Evolutionary conservation across 2,329 filamentous ascomycete species (phyloP), one percentile per base, ranked within the genome.

Genomic region (Pyrenophora graminea): DNA sequence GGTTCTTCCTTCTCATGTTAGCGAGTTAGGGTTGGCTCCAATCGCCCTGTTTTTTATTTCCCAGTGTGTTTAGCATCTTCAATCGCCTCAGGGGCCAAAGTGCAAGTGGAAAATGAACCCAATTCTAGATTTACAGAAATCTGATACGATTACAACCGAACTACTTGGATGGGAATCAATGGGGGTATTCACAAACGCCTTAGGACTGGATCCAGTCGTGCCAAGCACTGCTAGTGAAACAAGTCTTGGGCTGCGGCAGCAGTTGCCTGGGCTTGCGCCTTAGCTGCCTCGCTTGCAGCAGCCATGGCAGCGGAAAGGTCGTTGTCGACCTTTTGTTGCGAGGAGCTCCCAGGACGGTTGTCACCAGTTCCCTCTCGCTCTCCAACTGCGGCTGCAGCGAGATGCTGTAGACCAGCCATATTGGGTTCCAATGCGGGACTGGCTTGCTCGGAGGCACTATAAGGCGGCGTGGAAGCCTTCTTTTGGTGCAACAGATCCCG

Each of bases 351-450:
- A 18, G 50, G 50, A 12, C 50, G 50, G 3, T 48, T 46, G 8
- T 53, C 50, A 6, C 39, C 50, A 6, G 45, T 44, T 32, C 67
- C 62, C 44, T 69, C 70, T 13, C 71, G 68, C 49, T 72, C 71
- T 13, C 70, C 70, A 0, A 74, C 71, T 4, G 72, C 72, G 8
- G 72, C 71, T 3, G 70, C 72, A 17, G 72, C 71, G 3, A 74
- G 69, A 45, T 74, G 71, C 42, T 74, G 69, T 0, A 74, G 62
- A 12, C 70, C 69, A 15, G 64, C 69, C 67, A 74, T 72, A 45
- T 73, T 73, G 9, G 69, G 69, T 45, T 72, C 63, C 2, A 56
- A n/a, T 6, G 55, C 56, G 7, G 67, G 51, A 41, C 53, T 63
- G 6, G 60, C 60, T 36, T 65, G 69, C 19, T 71, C 70, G 2